A percentile compares a stretch with the other conserved stretches of the same genome.
These are phyloP conservation scores for Umbelopsis ramanniana DNA, from an alignment of 192 early-diverging fungal species.

Conservation along the genomic window DNA sequence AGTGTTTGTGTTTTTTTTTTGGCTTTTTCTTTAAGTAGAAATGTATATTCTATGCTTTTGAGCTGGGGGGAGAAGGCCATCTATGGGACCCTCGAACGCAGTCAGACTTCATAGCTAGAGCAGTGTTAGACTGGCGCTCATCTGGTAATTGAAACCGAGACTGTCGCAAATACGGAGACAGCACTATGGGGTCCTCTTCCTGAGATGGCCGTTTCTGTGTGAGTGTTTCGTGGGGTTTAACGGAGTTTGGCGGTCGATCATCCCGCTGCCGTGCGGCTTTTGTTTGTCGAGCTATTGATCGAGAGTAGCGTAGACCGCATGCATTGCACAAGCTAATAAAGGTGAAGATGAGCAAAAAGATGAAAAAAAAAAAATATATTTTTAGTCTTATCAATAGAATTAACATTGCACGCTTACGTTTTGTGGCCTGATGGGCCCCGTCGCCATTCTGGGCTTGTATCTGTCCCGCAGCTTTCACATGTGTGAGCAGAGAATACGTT, in stretches of 20 bases:
- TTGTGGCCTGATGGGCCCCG: constrained; percentile 42
- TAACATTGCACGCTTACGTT: constrained; percentile 37
- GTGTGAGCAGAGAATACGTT: not conserved
- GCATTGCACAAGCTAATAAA: constrained; percentile 55
- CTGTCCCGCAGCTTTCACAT: constrained; percentile 41
- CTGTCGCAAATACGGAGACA: constrained; percentile 4
- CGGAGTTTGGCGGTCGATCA: not conserved
- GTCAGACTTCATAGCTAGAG: not conserved
- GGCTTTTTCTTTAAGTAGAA: not conserved
- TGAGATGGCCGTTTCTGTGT: not conserved
- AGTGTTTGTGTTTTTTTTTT: not conserved
- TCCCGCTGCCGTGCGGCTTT: constrained; percentile 1
- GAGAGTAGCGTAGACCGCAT: constrained; percentile 63
- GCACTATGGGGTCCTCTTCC: not conserved
- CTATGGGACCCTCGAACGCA: not conserved
- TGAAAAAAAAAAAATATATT: not conserved
- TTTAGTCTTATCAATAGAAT: not conserved
- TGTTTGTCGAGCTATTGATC: constrained; percentile 30
- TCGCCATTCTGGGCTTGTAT: constrained; percentile 41
- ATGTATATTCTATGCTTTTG: no score
- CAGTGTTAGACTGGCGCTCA: not conserved
- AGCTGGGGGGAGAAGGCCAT: not conserved
- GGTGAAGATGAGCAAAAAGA: not conserved
- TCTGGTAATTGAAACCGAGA: not conserved
- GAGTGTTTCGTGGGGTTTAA: not conserved